Conservation (phyloP, 805 yeast species). For the Ogataea siamensis region DNA sequence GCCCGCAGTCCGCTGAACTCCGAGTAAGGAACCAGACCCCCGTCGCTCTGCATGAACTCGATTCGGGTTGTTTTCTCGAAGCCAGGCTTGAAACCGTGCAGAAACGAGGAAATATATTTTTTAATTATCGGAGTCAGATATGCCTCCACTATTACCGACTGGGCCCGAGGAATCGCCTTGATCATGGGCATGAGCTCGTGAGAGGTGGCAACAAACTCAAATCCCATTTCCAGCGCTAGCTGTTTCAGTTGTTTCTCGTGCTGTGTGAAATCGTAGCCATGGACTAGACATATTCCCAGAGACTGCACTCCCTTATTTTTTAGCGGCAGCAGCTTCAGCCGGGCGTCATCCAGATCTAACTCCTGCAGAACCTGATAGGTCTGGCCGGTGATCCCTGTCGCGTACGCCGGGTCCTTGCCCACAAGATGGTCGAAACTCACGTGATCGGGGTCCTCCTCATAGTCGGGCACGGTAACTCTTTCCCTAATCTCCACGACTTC, state of each 20-base stretch:
- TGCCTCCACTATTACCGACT: slow-evolving; percentile 38
- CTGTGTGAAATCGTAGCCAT: slow-evolving; percentile 36
- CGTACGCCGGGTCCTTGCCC: slow-evolving; percentile 7
- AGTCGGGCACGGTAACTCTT: slow-evolving; percentile 25
- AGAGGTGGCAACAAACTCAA: slow-evolving; percentile 32
- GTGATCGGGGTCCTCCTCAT: slow-evolving; percentile 25
- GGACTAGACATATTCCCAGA: slow-evolving; percentile 35
- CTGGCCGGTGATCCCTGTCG: slow-evolving; percentile 19
- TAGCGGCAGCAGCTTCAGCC: slow-evolving; percentile 21
- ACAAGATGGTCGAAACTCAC: slow-evolving; percentile 10
- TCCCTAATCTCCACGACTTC: slow-evolving; percentile 21
- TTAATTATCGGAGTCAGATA: slow-evolving; percentile 41
- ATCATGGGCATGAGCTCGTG: slow-evolving; percentile 38
- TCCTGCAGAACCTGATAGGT: slow-evolving; percentile 23
- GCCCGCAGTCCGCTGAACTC: slow-evolving; percentile 53
- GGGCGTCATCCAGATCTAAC: slow-evolving; percentile 21
- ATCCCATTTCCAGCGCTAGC: slow-evolving; percentile 44
- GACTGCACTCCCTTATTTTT: slow-evolving; percentile 25
- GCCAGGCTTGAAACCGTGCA: slow-evolving; percentile 30
- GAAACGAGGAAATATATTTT: slow-evolving; percentile 37
- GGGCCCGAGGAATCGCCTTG: slow-evolving; percentile 37
- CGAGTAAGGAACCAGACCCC: slow-evolving; percentile 51
- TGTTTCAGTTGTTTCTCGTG: slow-evolving; percentile 38
- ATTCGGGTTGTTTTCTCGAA: slow-evolving; percentile 35
- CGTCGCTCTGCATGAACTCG: slow-evolving; percentile 57